Percentiles rank a stretch among this genome's conserved stretches.
Evolutionary conservation across 1,139 yeast species (phyloP).

Genomic region (Yamadazyma diddensiae): DNA sequence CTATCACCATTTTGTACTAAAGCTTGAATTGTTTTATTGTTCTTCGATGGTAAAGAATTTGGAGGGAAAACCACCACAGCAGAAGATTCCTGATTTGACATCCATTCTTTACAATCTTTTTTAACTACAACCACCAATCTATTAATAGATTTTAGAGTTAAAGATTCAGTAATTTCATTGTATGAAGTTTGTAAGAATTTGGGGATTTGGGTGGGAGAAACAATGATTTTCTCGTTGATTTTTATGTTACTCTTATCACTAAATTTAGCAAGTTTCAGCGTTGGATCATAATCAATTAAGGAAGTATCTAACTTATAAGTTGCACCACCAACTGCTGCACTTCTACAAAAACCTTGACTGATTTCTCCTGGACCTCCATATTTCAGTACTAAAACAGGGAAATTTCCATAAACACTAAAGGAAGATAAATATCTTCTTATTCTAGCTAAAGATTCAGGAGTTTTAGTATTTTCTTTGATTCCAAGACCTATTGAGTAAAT

Average conservation of each 20-base stretch:
- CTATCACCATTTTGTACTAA: conserved; percentile 85
- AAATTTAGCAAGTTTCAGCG: conserved; percentile 63
- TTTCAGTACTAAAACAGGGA: conserved; percentile 88
- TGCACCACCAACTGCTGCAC: conserved; percentile 98
- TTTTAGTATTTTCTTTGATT: conserved; percentile 53
- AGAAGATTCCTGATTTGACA: conserved; percentile 76
- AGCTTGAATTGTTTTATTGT: conserved; percentile 76
- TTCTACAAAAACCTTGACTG: conserved; percentile 94
- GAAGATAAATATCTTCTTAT: conserved; percentile 81
- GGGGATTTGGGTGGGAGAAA: conserved; percentile 72
- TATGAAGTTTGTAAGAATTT: conserved; percentile 37
- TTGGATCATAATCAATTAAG: conserved; percentile 62
- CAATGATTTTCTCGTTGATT: conserved; percentile 72
- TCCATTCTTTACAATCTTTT: conserved; percentile 90
- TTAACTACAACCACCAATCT: conserved; percentile 80
- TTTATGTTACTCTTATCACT: conserved; percentile 73
- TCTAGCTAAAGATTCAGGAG: conserved; percentile 73
- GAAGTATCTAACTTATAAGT: conserved; percentile 80
- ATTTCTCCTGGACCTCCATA: conserved; percentile 97
- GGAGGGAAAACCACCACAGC: conserved; percentile 96
- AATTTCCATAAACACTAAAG: conserved; percentile 90
- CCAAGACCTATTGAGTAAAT: conserved; percentile 84
- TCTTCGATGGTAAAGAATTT: conserved; percentile 63
- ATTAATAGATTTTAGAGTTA: conserved; percentile 52
- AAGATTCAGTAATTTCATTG: conserved; percentile 33